A percentile compares a stretch with the other conserved stretches of the same genome.
Evolutionary conservation across 306 rosid genomes (phyloP).

Genomic region (Arachis hypogaea): DNA sequence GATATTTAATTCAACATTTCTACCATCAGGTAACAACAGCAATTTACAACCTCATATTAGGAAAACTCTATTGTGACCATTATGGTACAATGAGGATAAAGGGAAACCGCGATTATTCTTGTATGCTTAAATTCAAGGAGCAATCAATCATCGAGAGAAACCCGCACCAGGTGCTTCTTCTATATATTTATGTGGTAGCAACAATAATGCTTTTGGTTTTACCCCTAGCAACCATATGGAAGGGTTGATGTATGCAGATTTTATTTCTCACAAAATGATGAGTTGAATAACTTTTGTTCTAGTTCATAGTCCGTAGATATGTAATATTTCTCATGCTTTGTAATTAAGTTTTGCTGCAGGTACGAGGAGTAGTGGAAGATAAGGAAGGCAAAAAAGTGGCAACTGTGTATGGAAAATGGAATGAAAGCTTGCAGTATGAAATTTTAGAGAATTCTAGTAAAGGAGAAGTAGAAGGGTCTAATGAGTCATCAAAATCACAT

Average conservation of each 20-base stretch:
- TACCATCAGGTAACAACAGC: slow-evolving; percentile 72
- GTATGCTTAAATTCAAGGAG: slow-evolving; percentile 77
- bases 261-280: background rate
- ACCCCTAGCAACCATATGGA: background rate
- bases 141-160: slow-evolving; percentile 71
- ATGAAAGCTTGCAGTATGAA: slow-evolving; percentile 65
- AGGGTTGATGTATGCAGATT: background rate
- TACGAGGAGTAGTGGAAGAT: slow-evolving; percentile 73
- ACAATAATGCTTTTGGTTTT: too few species aligned
- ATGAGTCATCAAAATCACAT: slow-evolving; percentile 50
- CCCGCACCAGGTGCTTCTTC: slow-evolving; percentile 65
- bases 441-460: slow-evolving; percentile 53
- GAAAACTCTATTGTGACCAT: slow-evolving; percentile 78
- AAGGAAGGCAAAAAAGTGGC: slow-evolving; percentile 60
- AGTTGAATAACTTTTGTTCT: background rate
- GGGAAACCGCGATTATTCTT: slow-evolving; percentile 64
- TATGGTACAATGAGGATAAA: slow-evolving; percentile 77
- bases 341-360: slow-evolving; percentile 49
- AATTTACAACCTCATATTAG: slow-evolving; percentile 79
- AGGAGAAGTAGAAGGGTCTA: slow-evolving; percentile 52
- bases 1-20: slow-evolving; percentile 20
- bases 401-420: slow-evolving; percentile 71
- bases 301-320: background rate
- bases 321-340: slow-evolving; percentile 20
- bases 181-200: background rate